Conservation (phyloP, 257 asterid species). For the Fraxinus excelsior region DNA sequence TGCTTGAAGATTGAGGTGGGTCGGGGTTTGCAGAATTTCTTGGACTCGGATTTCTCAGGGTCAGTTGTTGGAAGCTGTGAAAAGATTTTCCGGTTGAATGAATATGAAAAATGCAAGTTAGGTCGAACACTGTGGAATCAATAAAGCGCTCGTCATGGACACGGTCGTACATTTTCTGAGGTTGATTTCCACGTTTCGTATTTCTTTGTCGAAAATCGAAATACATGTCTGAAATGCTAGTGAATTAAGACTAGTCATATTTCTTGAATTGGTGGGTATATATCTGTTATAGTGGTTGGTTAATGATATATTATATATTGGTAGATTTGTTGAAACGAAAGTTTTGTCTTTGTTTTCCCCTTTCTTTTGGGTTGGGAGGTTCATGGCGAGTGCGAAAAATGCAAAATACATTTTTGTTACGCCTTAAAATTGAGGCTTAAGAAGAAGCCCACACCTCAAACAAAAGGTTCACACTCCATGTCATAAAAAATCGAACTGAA, state of each 20-base stretch:
- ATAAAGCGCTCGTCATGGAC: not conserved
- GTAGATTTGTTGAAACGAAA: constrained; percentile 20
- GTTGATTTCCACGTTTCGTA: not conserved
- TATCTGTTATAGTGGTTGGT: constrained; percentile 17
- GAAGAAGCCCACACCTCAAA: no score
- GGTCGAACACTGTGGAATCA: not conserved
- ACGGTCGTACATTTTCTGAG: not conserved
- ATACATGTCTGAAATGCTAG: not conserved
- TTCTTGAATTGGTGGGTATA: constrained; percentile 17
- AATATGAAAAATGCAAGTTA: not conserved
- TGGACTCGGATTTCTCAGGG: not conserved
- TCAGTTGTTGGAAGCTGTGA: constrained; percentile 1
- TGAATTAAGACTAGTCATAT: not conserved
- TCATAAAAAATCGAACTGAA: no score
- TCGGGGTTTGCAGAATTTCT: not conserved
- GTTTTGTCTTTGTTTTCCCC: not conserved
- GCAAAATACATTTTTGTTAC: not conserved
- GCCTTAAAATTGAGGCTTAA: no score
- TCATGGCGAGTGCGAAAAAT: not conserved
- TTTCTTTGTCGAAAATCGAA: not conserved
- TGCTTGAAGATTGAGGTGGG: not conserved
- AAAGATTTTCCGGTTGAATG: not conserved
- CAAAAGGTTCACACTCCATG: no score
- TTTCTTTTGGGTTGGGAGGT: not conserved
- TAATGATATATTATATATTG: constrained; percentile 23